These are phyloP conservation scores for Alnus rubra DNA, from an alignment of 306 rosid genomes.

Conservation along the genomic window DNA sequence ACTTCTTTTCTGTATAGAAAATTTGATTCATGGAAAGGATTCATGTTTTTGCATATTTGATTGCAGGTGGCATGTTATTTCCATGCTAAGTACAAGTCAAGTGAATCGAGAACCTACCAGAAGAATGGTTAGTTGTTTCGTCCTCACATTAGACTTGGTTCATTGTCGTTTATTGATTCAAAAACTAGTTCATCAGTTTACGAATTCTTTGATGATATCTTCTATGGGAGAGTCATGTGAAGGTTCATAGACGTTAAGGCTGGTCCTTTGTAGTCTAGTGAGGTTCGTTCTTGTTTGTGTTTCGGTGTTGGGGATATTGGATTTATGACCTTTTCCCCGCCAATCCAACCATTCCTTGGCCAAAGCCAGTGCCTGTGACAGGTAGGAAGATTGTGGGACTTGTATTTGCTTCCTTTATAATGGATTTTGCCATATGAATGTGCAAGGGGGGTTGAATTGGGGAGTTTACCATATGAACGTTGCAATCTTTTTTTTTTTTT, in stretches of 20 bases:
- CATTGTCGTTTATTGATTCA: not conserved
- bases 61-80: constrained; percentile 72
- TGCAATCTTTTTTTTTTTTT: not conserved
- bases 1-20: not conserved
- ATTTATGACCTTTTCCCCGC: not conserved
- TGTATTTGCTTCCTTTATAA: not conserved
- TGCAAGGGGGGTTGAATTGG: no score
- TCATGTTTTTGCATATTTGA: constrained; percentile 30
- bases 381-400: constrained; percentile 1
- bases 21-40: not conserved
- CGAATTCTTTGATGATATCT: no score
- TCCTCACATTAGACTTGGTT: not conserved
- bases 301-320: not conserved
- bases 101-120: constrained; percentile 61
- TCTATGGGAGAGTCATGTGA: not conserved
- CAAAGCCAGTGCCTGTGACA: not conserved
- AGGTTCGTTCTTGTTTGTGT: not conserved
- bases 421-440: not conserved
- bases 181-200: not conserved
- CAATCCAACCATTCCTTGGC: not conserved
- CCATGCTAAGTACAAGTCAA: constrained; percentile 76
- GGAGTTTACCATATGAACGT: not conserved
- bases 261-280: not conserved
- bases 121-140: constrained; percentile 61
- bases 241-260: not conserved